phyloP scores from a whole-genome alignment of 345 rosid species.

The Salix suchowensis region DNA sequence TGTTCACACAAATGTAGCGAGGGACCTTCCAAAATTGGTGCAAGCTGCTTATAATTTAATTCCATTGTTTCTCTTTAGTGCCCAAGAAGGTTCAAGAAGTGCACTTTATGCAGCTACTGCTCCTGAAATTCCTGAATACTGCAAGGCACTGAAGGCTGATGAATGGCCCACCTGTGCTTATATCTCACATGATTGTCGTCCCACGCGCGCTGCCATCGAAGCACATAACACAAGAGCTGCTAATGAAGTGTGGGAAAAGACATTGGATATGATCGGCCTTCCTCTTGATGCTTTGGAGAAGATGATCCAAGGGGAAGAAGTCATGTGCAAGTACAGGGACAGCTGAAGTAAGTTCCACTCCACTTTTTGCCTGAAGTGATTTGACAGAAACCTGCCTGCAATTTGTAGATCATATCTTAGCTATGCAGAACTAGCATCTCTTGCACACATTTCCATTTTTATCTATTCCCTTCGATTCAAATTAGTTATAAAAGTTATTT shows the following conservation, averaged over 20 bases:
- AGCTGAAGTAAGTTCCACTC: not conserved
- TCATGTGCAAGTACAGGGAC: conserved; percentile 9
- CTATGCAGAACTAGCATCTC: not conserved
- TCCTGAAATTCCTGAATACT: conserved; percentile 7
- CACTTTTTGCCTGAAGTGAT: not conserved
- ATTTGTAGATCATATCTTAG: not conserved
- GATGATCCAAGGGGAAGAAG: conserved; percentile 9
- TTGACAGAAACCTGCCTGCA: not conserved
- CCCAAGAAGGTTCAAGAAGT: conserved; percentile 16
- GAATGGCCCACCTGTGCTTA: conserved; percentile 12
- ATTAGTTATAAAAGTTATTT: not conserved
- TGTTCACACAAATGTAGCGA: conserved; percentile 17
- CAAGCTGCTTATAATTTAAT: not conserved
- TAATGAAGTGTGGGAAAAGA: conserved; percentile 12
- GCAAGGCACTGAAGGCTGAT: conserved; percentile 3
- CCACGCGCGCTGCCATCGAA: not conserved
- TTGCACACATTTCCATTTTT: not conserved
- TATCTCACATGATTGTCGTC: conserved; percentile 9
- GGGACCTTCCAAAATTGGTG: conserved; percentile 10
- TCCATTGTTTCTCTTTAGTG: not conserved
- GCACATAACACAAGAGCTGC: conserved; percentile 3
- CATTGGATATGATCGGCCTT: conserved; percentile 22
- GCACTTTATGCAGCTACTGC: conserved; percentile 13
- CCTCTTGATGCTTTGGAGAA: conserved; percentile 13
- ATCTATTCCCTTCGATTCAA: not conserved